Evolutionary conservation across 2,329 filamentous ascomycete species (phyloP), one percentile per base, ranked within the genome.

Genomic region (Hyphodiscus sp.): DNA sequence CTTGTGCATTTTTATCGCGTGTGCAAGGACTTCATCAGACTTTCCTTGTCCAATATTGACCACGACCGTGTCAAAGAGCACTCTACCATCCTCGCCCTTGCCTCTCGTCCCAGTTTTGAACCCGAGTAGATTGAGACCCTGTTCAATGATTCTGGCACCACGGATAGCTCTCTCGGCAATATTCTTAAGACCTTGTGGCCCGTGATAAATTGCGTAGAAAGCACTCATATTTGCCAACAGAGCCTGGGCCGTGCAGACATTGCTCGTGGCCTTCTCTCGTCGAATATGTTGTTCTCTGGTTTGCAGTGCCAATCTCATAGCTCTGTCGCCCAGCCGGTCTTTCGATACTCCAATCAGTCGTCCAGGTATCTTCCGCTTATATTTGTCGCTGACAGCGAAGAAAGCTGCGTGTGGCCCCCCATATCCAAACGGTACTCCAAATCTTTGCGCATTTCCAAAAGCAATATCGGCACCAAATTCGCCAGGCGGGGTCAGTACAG

Each of bases 381-480:
- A 84, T 71, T 92, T 89, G 48, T 96, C 91, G 51, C 83, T 83
- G 51, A 91, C 91, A 19, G 92, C 89, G 69, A 97, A 96, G 80
- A 97, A 97, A 18, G 91, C 92, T 23, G 92, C 92, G 67, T 96
- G 92, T n/a, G 92, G 92, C 19, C 92, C 92, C 65, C 92, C 92
- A 63, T 86, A 95, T 48, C 92, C 92, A 67, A 96, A 83, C 1
- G 92, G 91, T 13, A 97, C 89, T 69, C 92, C 92, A 57, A 96
- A 87, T 54, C 92, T 79, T 74, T 97, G 92, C 16, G 92, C 85
- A 66, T 86, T 96, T 61, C 92, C 92, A 68, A 97, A 95, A 5
- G 91, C 92, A 63, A 97, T 89, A 68, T 97, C 92, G 20, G 92
- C 92, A 43, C 92, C 92, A 73, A 92, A 96, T 68, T 96, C 92